These are phyloP conservation scores for Xerophyta viscosa DNA, from an alignment of 106 monocot genomes.

Conservation along the genomic window DNA sequence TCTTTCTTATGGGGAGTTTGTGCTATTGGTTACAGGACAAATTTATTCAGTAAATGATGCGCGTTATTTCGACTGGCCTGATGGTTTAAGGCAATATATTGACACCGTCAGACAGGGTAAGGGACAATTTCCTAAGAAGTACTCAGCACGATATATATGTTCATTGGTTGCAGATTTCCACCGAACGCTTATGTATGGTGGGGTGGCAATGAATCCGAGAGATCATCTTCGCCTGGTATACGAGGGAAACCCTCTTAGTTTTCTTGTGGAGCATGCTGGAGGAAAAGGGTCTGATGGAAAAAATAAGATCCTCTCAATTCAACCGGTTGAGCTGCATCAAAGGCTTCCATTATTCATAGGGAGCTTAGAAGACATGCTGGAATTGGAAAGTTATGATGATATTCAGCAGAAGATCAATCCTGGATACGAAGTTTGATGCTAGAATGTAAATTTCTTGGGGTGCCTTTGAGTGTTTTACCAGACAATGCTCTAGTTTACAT, in stretches of 20 bases:
- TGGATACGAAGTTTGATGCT: slow-evolving; percentile 84
- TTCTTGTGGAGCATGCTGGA: slow-evolving; percentile 85
- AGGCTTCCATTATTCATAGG: slow-evolving; percentile 89
- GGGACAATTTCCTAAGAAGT: slow-evolving; percentile 82
- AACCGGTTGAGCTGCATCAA: slow-evolving; percentile 87
- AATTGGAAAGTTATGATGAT: slow-evolving; percentile 84
- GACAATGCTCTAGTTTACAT: too few relatives aligned
- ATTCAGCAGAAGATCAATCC: slow-evolving; percentile 97
- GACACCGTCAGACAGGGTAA: slow-evolving; percentile 88
- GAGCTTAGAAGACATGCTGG: slow-evolving; percentile 78
- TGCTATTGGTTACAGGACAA: slow-evolving; percentile 55
- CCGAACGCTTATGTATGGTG: slow-evolving; percentile 84
- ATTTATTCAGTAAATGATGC: slow-evolving; percentile 99
- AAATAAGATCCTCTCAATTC: slow-evolving; percentile 69
- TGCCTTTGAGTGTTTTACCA: too few relatives aligned
- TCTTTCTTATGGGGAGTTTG: background rate
- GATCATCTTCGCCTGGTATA: slow-evolving; percentile 91
- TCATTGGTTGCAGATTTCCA: slow-evolving; percentile 96
- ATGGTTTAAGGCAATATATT: slow-evolving; percentile 79
- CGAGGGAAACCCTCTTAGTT: slow-evolving; percentile 95
- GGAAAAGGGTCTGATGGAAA: slow-evolving; percentile 95
- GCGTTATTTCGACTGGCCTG: slow-evolving; percentile 95
- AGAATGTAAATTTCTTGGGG: background rate
- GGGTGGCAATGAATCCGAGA: slow-evolving; percentile 92
- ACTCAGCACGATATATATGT: slow-evolving; percentile 91